phyloP scores from a whole-genome alignment of 2,329 filamentous ascomycete species.

The Xenosphaeropsis pyriputrescens region DNA sequence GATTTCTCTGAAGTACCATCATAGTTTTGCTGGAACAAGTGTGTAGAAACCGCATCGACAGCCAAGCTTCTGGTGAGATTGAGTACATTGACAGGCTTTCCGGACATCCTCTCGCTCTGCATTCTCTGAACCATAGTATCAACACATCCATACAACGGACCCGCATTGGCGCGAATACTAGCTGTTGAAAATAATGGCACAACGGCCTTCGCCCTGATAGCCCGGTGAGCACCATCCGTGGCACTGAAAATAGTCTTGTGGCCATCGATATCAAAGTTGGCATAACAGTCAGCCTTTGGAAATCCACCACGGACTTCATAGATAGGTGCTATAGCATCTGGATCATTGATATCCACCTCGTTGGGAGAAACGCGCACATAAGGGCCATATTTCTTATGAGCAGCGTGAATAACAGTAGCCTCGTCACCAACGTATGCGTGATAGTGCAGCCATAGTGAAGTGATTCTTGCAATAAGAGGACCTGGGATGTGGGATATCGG shows the following conservation, averaged over 20 bases:
- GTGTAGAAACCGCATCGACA: constrained; percentile 35
- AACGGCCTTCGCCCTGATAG: constrained; percentile 31
- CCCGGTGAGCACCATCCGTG: constrained; percentile 23
- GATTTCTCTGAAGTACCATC: constrained; percentile 21
- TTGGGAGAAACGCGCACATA: constrained; percentile 19
- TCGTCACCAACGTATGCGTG: constrained; percentile 22
- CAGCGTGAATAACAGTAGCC: constrained; percentile 9
- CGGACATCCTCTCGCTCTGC: constrained; percentile 16
- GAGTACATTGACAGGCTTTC: constrained; percentile 28
- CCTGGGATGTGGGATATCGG: constrained; percentile 24
- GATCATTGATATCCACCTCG: constrained; percentile 19
- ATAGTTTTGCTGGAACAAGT: constrained; percentile 36
- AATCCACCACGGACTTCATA: constrained; percentile 38
- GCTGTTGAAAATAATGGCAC: constrained; percentile 31
- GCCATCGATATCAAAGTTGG: constrained; percentile 41
- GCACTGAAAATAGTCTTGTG: constrained; percentile 37
- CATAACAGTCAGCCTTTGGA: constrained; percentile 32
- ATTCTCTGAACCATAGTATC: constrained; percentile 25
- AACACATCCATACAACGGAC: constrained; percentile 24
- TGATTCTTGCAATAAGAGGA: constrained; percentile 18
- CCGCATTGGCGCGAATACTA: constrained; percentile 23
- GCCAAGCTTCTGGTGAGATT: constrained; percentile 32
- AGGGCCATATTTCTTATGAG: constrained; percentile 17
- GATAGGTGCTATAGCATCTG: constrained; percentile 24
- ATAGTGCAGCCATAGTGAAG: constrained; percentile 18